Conservation (phyloP, 179 eudicot genomes). For the Nepenthes alata region DNA sequence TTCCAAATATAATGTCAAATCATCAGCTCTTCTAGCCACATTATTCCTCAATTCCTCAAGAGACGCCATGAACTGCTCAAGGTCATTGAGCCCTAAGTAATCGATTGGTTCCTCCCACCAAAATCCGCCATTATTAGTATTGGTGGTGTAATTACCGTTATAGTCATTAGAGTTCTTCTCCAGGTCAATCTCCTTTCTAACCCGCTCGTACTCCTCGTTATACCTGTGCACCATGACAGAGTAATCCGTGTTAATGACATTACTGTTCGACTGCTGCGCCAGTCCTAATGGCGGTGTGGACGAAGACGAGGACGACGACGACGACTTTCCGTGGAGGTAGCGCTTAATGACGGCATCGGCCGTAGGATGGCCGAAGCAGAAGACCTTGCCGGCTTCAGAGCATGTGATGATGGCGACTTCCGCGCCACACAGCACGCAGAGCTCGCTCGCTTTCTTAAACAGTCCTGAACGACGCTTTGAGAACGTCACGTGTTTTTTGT, state of each 20-base stretch:
- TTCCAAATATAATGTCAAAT: not conserved
- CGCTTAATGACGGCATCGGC: conserved; percentile 15
- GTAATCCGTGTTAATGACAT: too few species aligned
- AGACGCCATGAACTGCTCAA: conserved; percentile 5
- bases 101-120: conserved; percentile 18
- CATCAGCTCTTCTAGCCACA: conserved; percentile 7
- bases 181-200: conserved; percentile 7
- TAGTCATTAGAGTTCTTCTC: not conserved
- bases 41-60: conserved; percentile 9
- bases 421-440: conserved; percentile 21
- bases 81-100: conserved; percentile 12
- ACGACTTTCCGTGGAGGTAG: conserved; percentile 3
- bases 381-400: conserved; percentile 26
- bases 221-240: conserved; percentile 6
- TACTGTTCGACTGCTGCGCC: too few species aligned
- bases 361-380: conserved; percentile 21
- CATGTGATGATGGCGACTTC: conserved; percentile 20
- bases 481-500: conserved; percentile 21
- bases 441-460: conserved; percentile 32
- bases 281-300: too few species aligned
- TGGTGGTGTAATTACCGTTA: not conserved
- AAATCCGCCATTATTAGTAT: not conserved
- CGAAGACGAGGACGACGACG: too few species aligned
- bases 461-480: conserved; percentile 26
- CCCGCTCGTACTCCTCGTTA: conserved; percentile 4